Evolutionary conservation across 1,139 yeast species (phyloP), one percentile per base, ranked within the genome.

Genomic region (Candida neerlandica): DNA sequence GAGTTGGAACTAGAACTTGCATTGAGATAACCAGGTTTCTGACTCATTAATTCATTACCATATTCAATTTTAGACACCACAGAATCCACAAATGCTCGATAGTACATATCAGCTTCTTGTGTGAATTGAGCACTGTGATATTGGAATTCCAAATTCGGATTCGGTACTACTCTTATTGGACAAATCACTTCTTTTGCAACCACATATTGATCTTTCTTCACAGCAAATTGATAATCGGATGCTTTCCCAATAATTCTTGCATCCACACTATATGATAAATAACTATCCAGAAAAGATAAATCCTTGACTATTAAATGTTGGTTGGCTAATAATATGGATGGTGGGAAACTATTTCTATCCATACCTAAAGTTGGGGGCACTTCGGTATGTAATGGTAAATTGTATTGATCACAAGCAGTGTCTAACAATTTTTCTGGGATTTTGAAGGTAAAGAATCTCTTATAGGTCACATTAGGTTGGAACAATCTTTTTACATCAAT

Each of bases 231-330:
- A 53, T 72, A 76, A 47, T 71, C 77, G 19, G 70, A 66, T 1
- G 78, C 75, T 41, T 66, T 68, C 1, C 80, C 80, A 33, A 76
- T 70, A 16, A 76, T 68, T 58, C 78, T 66, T 18, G 79, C 77
- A 35, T 71, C 73, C 9, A 76, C 70, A 49, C 71, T 64, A 54
- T 75, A 76, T 37, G 65, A 63, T 2, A 74, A 62, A 23, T 70
- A 67, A 5, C 75, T 64, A 56, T 75, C 79, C 35, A 75, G 62
- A 47, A 74, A 71, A 2, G 72, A 59, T 49, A 75, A 64, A 58
- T 76, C 81, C 57, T 66, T 58, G 48, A 63, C 48, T 15, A 49
- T 53, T 3, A 51, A 27, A 4, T 55, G 49, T 45, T 60, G 64
- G 32, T 58, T 57, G 1, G 70, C 58, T 14, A 69, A 52, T 16